Base-by-base conservation (phyloP, 2,329 filamentous ascomycete genomes). In the Botrytis pseudocinerea region DNA sequence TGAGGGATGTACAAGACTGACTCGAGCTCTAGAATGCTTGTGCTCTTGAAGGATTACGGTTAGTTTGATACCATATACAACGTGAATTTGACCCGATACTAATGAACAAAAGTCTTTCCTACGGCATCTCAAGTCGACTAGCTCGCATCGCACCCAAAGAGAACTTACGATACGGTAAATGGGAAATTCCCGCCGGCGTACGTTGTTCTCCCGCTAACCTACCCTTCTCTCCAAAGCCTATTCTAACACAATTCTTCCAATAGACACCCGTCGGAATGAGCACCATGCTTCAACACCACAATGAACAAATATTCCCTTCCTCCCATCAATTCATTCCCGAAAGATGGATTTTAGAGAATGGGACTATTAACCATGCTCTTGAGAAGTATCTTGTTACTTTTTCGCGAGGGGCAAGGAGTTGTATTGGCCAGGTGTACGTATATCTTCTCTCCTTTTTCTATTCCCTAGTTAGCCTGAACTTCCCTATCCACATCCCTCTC, bases 201-300 rank as follows among this genome's bases (percentile, higher is more conserved):
- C 73, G 59, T 44, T 68, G 14, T 38, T 46, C 28, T 22, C 32
- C 22, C 14, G n/a, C 57, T 7, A 16, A 22, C 2, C 6, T 25
- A 20, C 10, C 46, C 42, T 10, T 18, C 14, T 32, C 54, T 40
- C 35, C 7, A 61, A 28, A 4, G 14, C 22, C 22, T 61, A 10
- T 18, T 4, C 38, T 38, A 8, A 72, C 1, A 14, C 16, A 20
- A 59, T 12, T 4, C 18, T 10, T 1, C 20, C 4, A 18, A 60
- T 18, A 75, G 77, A 78, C 76, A 16, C 75, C 76, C 8, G 68
- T 78, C 18, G 73, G 73, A 22, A 78, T 77, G 76, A 77, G 75
- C 32, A 73, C 76, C 0, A 66, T 76, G 32, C 71, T 75, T 9
- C 75, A 78, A n/a, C 76, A 78, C n/a, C 64, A 76, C 32, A 74